phyloP scores from a whole-genome alignment of 164 flowering plant species.

The Sextonia rubra region DNA sequence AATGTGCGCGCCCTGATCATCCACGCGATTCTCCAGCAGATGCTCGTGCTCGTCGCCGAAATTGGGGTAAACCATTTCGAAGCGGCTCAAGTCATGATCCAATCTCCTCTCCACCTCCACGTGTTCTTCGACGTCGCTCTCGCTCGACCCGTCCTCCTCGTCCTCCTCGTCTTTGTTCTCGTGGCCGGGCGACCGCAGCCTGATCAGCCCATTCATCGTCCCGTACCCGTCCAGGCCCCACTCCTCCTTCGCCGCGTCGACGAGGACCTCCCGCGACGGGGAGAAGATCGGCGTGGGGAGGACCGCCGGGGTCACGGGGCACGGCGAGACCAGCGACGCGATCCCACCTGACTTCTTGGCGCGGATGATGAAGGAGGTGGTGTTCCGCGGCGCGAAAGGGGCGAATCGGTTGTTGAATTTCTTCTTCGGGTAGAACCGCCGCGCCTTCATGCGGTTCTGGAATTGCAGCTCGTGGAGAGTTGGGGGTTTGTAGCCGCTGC shows the following conservation, averaged over 20 bases:
- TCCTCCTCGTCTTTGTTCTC: constrained; percentile 52
- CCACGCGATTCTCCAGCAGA: constrained; percentile 75
- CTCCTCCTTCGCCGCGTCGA: constrained; percentile 90
- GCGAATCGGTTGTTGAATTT: constrained; percentile 60
- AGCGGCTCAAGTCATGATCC: constrained; percentile 93
- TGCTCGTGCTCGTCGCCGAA: constrained; percentile 43
- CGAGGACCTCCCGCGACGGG: constrained; percentile 78
- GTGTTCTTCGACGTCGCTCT: constrained; percentile 94
- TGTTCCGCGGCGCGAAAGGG: constrained; percentile 85
- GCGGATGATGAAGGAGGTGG: constrained; percentile 66
- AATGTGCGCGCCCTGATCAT: constrained; percentile 88
- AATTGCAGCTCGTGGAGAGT: constrained; percentile 59
- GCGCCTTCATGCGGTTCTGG: constrained; percentile 65
- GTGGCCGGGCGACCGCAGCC: constrained; percentile 68
- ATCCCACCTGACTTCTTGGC: constrained; percentile 82
- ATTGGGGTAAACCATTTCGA: constrained; percentile 86
- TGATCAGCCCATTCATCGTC: constrained; percentile 92
- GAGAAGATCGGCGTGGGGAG: constrained; percentile 83
- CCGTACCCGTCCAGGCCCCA: constrained; percentile 98
- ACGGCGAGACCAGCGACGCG: constrained; percentile 74
- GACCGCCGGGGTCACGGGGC: constrained; percentile 75
- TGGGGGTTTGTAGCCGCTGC: constrained; percentile 64
- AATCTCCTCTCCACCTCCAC: constrained; percentile 90
- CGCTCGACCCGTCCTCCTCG: constrained; percentile 74
- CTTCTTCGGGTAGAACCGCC: constrained; percentile 67